A percentile compares a stretch with the other conserved stretches of the same genome.
Conservation (phyloP, 306 rosid genomes). For the Cucumis cinereus region DNA sequence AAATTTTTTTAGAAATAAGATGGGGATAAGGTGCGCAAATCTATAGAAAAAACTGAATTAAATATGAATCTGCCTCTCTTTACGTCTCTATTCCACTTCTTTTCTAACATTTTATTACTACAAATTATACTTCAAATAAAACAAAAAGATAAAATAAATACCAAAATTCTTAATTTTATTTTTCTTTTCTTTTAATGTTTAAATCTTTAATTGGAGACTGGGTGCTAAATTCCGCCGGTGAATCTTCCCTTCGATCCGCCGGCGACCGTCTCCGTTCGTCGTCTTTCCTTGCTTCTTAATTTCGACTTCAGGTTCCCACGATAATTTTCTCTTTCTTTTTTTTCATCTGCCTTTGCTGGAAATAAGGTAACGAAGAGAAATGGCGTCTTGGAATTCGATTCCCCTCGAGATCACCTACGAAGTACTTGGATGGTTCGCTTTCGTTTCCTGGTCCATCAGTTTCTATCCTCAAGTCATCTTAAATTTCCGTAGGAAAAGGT, state of each 20-base stretch:
- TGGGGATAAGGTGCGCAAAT: not conserved
- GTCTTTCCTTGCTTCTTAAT: not conserved
- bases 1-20: too few species aligned
- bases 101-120: too few species aligned
- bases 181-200: too few species aligned
- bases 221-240: not conserved
- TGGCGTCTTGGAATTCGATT: conserved; percentile 75
- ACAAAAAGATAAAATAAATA: not conserved
- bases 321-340: not conserved
- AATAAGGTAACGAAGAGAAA: not conserved
- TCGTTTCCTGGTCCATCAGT: conserved; percentile 56
- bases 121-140: not conserved
- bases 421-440: conserved; percentile 71
- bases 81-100: not conserved
- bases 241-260: not conserved
- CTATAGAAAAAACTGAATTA: not conserved
- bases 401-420: conserved; percentile 48
- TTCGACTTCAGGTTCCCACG: not conserved
- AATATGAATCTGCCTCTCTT: not conserved
- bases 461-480: conserved; percentile 76
- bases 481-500: conserved; percentile 79
- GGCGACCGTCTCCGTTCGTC: not conserved
- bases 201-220: too few species aligned
- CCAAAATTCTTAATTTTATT: too few species aligned
- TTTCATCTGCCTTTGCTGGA: not conserved